Percentiles rank a stretch among this genome's conserved stretches.
Evolutionary conservation across 148 eudicot genomes (phyloP).

Genomic region (Amaranthus hypochondriacus): DNA sequence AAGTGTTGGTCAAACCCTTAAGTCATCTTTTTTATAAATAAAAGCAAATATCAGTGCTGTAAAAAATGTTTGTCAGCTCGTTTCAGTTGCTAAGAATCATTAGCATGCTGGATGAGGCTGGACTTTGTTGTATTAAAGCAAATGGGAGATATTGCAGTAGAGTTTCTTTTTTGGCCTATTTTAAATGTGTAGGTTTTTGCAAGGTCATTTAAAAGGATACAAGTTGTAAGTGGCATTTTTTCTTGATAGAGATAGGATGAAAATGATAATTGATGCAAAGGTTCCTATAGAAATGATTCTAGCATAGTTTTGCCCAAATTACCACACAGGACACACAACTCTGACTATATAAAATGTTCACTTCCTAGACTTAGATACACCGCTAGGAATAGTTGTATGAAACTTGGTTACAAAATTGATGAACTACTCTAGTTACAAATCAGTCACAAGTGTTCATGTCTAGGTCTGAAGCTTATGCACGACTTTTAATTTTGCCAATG

Average conservation of each 20-base stretch:
- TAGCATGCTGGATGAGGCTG: slow-evolving; percentile 7
- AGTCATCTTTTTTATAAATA: no score
- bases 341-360: neutral
- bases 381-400: neutral
- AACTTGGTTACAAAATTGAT: neutral
- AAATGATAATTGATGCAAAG: neutral
- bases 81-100: neutral
- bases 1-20: neutral
- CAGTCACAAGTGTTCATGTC: no score
- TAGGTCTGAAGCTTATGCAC: no score
- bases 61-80: neutral
- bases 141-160: neutral
- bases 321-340: neutral
- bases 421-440: no score
- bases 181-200: no score
- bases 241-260: neutral
- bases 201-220: neutral
- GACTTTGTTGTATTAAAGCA: neutral
- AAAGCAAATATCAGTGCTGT: neutral
- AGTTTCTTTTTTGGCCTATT: neutral
- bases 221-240: neutral
- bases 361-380: neutral
- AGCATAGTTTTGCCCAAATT: neutral
- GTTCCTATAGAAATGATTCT: neutral
- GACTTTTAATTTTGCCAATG: no score